Conservation (phyloP, 2,329 filamentous ascomycete species). For the Aspergillus vadensis region DNA sequence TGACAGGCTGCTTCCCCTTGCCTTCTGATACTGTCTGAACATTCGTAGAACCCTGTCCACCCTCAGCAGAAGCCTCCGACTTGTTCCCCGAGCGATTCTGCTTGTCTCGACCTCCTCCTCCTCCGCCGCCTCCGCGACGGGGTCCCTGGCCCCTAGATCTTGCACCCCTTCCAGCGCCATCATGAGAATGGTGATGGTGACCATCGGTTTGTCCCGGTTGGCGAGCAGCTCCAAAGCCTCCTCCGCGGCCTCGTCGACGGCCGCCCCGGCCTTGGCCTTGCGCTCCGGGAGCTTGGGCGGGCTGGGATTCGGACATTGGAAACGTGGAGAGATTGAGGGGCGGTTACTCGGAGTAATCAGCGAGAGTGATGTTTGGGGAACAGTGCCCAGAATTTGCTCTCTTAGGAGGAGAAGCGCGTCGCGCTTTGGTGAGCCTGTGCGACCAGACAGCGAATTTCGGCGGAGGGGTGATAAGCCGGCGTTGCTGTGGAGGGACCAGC, state of each 20-base stretch:
- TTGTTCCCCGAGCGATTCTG: conserved; percentile 26
- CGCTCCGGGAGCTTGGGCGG: conserved; percentile 25
- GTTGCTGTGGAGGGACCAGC: conserved; percentile 17
- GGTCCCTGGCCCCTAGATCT: conserved; percentile 37
- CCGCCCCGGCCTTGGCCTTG: conserved; percentile 47
- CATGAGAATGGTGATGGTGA: conserved; percentile 24
- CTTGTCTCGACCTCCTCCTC: conserved; percentile 37
- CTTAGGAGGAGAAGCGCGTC: conserved; percentile 12
- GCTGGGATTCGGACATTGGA: conserved; percentile 36
- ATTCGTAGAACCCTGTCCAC: conserved; percentile 46
- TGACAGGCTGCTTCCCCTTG: conserved; percentile 32
- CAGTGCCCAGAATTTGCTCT: conserved; percentile 6
- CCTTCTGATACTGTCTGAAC: conserved; percentile 41
- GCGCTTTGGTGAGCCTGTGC: conserved; percentile 10
- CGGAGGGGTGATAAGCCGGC: conserved; percentile 9
- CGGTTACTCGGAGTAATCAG: conserved; percentile 9
- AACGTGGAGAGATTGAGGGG: conserved; percentile 9
- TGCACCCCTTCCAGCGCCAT: conserved; percentile 38
- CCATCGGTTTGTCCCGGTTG: conserved; percentile 31
- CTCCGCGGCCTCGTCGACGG: conserved; percentile 45
- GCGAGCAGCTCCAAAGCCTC: conserved; percentile 24
- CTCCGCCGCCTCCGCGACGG: conserved; percentile 33
- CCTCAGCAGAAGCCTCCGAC: conserved; percentile 14
- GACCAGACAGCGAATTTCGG: conserved; percentile 9
- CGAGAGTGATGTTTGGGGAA: background rate